phyloP scores from a whole-genome alignment of 2,329 filamentous ascomycete genomes.

The Pseudocercospora vitis region DNA sequence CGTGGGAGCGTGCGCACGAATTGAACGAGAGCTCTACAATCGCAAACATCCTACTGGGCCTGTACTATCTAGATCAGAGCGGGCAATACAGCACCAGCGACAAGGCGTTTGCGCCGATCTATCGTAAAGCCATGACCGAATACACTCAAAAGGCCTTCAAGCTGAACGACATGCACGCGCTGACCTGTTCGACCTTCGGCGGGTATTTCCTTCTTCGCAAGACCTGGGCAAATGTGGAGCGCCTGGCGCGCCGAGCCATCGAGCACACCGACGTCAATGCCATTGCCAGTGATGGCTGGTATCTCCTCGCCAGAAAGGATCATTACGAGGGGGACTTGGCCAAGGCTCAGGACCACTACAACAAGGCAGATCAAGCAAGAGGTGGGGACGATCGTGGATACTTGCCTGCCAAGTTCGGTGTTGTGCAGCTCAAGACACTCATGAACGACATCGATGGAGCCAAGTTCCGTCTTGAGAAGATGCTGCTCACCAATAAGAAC shows the following conservation, averaged over 20 bases:
- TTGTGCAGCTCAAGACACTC: conserved; percentile 82
- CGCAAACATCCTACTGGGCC: conserved; percentile 82
- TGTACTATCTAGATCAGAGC: conserved; percentile 86
- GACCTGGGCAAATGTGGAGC: conserved; percentile 76
- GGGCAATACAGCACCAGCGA: conserved; percentile 79
- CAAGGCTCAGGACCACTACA: conserved; percentile 82
- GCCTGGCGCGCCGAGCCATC: conserved; percentile 86
- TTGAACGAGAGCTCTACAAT: conserved; percentile 82
- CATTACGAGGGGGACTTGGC: conserved; percentile 76
- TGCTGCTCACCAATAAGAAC: conserved; percentile 65
- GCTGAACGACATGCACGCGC: conserved; percentile 82
- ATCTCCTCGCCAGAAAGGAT: conserved; percentile 85
- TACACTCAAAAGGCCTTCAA: conserved; percentile 95
- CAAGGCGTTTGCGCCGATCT: conserved; percentile 78
- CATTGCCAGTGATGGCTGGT: conserved; percentile 97
- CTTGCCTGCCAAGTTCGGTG: conserved; percentile 90
- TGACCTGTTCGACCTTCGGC: conserved; percentile 88
- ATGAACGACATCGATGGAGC: conserved; percentile 85
- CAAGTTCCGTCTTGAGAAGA: conserved; percentile 91
- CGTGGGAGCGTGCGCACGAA: conserved; percentile 86
- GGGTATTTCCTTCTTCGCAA: conserved; percentile 85
- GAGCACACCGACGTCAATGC: conserved; percentile 95
- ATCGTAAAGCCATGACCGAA: conserved; percentile 91
- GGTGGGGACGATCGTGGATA: conserved; percentile 90
- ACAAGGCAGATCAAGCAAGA: conserved; percentile 84